Percentiles rank a stretch among this genome's conserved stretches.
Evolutionary conservation across 2,329 filamentous ascomycete species (phyloP).

Genomic region (Hysterium pulicare): DNA sequence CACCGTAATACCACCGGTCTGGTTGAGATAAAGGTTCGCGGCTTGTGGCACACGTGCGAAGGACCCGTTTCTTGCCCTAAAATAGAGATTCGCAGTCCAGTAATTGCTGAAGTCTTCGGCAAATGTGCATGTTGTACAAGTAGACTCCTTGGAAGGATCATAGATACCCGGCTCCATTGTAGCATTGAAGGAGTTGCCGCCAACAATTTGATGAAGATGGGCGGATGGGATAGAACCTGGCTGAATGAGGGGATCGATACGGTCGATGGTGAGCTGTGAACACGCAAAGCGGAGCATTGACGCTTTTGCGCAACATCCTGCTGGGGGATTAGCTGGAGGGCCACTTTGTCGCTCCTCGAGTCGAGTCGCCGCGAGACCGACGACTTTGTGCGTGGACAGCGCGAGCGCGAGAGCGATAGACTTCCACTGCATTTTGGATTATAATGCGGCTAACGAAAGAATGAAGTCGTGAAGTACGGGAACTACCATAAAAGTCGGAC

Average conservation of each 20-base stretch:
- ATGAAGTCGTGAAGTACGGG: neutral
- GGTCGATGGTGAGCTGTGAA: slow-evolving; percentile 12
- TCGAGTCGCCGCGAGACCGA: slow-evolving; percentile 12
- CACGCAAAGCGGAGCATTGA: slow-evolving; percentile 20
- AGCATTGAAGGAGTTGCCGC: slow-evolving; percentile 26
- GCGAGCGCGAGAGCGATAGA: slow-evolving; percentile 14
- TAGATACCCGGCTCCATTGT: slow-evolving; percentile 17
- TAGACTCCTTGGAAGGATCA: slow-evolving; percentile 16
- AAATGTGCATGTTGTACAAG: slow-evolving; percentile 25
- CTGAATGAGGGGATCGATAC: slow-evolving; percentile 15
- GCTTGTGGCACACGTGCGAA: slow-evolving; percentile 28
- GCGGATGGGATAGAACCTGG: slow-evolving; percentile 9
- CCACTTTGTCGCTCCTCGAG: slow-evolving; percentile 14
- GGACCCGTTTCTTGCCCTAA: slow-evolving; percentile 23
- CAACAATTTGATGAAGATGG: slow-evolving; percentile 20
- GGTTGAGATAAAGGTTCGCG: slow-evolving; percentile 21
- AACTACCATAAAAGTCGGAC: neutral
- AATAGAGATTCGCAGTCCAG: slow-evolving; percentile 28
- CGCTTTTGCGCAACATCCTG: slow-evolving; percentile 21
- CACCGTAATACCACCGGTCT: slow-evolving; percentile 24
- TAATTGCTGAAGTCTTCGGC: slow-evolving; percentile 20
- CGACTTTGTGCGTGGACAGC: slow-evolving; percentile 16
- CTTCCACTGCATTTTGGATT: slow-evolving; percentile 19
- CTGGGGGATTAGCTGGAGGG: slow-evolving; percentile 4
- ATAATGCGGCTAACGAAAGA: slow-evolving; percentile 1